These are phyloP conservation scores for Truncatella angustata DNA, from an alignment of 2,329 filamentous ascomycete genomes.

Conservation along the genomic window DNA sequence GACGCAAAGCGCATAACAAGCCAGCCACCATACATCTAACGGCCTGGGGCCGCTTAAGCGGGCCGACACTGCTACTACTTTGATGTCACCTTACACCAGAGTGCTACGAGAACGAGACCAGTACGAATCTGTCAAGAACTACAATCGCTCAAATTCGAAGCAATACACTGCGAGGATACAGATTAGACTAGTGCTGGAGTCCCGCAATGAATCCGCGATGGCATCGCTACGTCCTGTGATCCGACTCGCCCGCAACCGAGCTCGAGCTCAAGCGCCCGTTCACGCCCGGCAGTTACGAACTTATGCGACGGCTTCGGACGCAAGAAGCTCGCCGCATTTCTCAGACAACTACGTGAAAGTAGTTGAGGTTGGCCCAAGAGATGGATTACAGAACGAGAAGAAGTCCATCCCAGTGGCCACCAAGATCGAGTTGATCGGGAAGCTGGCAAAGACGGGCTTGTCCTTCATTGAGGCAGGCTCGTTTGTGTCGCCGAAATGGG, in stretches of 20 bases:
- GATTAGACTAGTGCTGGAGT: neutral
- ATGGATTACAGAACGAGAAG: conserved; percentile 69
- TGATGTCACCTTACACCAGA: too few relatives aligned
- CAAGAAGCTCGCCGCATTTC: conserved; percentile 18
- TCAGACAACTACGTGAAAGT: conserved; percentile 39
- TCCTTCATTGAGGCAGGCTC: conserved; percentile 64
- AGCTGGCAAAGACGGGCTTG: conserved; percentile 56
- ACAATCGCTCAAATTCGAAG: neutral
- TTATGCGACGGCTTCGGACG: conserved; percentile 30
- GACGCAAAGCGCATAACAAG: too few relatives aligned
- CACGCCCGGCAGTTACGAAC: conserved; percentile 15
- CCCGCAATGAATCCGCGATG: conserved; percentile 25
- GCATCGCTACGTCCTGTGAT: conserved; percentile 28
- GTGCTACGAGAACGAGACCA: too few relatives aligned
- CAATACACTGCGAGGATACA: neutral
- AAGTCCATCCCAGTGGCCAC: conserved; percentile 54
- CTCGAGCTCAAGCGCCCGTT: conserved; percentile 6
- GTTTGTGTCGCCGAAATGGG: conserved; percentile 65
- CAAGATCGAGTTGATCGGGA: conserved; percentile 62
- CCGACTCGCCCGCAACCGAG: conserved; percentile 21
- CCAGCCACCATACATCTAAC: too few relatives aligned
- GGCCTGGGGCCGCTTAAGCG: too few relatives aligned
- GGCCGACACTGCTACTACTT: too few relatives aligned
- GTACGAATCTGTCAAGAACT: neutral
- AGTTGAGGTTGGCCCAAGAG: conserved; percentile 67